Evolutionary conservation across 805 yeast genomes (phyloP), one percentile per base, ranked within the genome.

Genomic region (Cyberlindnera lachancei): DNA sequence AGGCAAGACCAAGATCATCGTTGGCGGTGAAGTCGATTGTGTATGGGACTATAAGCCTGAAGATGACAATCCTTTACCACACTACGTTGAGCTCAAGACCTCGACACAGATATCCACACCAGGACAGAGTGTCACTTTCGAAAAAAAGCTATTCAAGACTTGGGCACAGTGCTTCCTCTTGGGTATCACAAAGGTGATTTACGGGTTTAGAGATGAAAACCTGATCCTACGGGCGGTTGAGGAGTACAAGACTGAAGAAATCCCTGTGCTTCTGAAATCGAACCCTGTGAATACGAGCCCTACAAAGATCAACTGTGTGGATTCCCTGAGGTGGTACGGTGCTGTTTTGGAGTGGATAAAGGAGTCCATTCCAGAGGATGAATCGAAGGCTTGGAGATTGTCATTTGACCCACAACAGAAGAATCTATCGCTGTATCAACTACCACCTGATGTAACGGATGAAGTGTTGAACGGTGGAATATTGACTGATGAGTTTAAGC

Each of bases 81-180:
- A 85, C 55, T 92, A 92, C 52, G 79, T 79, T 7, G 96, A 92
- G 55, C 63, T 92, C 42, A 90, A 88, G 50, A 84, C 95, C 2
- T 60, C 80, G 3, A 62, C 69, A 27, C 61, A 67, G 6, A 65
- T 90, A 0, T 64, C 61, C 15, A 63, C 70, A 14, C 73, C 75
- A 5, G 64, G 68, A 12, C 79, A 79, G 23, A 75, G 80, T 12
- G 64, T 64, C 23, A 66, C 53, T 14, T 86, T 90, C 51, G 96
- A 90, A 51, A 68, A 66, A 34, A 87, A 86, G 56, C 60, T 92
- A 27, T 73, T 80, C 52, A 71, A 65, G 39, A 70, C 94, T 0
- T 92, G 99, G 99, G 85, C 94, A 3, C 97, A 87, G 60, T 81
- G 95, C 41, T 92, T 87, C 55, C 62, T 92, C 15, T 65, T 85